A percentile compares a stretch with the other conserved stretches of the same genome.
phyloP scores from a whole-genome alignment of 345 rosid genomes.

The Arabis alpina region DNA sequence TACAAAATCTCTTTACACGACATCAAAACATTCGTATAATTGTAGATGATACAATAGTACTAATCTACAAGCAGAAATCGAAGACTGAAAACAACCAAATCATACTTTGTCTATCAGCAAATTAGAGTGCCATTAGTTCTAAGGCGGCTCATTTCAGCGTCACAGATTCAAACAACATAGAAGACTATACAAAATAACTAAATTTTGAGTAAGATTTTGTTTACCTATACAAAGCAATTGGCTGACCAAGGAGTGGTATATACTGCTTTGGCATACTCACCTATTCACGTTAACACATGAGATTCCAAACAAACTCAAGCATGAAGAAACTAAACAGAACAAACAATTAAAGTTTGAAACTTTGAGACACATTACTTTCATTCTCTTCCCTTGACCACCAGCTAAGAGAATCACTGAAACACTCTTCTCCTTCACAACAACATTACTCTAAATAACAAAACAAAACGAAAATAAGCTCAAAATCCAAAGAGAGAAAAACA shows the following conservation, averaged over 20 bases:
- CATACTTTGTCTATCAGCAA: background rate
- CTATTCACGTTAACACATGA: conserved; percentile 59
- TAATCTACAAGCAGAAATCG: background rate
- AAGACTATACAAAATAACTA: background rate
- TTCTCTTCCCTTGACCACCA: conserved; percentile 93
- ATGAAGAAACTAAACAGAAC: conserved; percentile 25
- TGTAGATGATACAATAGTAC: background rate
- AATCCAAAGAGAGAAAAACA: background rate
- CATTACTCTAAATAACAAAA: conserved; percentile 43
- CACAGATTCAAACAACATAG: background rate
- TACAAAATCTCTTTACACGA: background rate
- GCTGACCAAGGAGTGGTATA: conserved; percentile 89
- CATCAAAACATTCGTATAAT: background rate
- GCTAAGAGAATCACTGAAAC: conserved; percentile 90
- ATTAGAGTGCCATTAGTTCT: background rate
- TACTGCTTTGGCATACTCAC: conserved; percentile 97
- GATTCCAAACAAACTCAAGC: conserved; percentile 28
- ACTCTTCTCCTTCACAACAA: conserved; percentile 63
- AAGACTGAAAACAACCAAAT: background rate
- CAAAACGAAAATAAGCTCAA: background rate
- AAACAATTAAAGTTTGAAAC: conserved; percentile 26
- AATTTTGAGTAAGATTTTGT: background rate
- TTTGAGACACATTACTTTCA: conserved; percentile 60
- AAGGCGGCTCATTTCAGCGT: background rate
- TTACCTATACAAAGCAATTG: conserved; percentile 96